Evolutionary conservation across 1,284 basidiomycete genomes (phyloP).

Genomic region (Ustilago vetiveriae): DNA sequence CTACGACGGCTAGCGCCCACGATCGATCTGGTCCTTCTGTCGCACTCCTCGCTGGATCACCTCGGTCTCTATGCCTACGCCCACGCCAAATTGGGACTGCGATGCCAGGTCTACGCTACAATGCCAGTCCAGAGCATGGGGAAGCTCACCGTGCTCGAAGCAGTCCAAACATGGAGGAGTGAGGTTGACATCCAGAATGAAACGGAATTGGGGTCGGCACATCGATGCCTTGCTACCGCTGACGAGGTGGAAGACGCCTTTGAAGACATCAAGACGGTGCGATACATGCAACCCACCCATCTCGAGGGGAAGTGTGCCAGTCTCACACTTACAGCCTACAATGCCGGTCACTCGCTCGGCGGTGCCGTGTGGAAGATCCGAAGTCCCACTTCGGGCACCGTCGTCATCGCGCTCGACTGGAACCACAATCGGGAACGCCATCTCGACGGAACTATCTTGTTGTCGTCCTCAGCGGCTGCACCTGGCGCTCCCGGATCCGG

Average conservation of each 20-base stretch:
- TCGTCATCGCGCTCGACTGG: slow-evolving; percentile 93
- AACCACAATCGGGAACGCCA: slow-evolving; percentile 97
- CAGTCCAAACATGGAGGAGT: slow-evolving; percentile 53
- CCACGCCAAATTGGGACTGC: slow-evolving; percentile 83
- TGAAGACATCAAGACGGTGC: slow-evolving; percentile 86
- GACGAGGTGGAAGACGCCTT: slow-evolving; percentile 94
- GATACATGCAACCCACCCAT: slow-evolving; percentile 95
- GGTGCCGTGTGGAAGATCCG: slow-evolving; percentile 99
- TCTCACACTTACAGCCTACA: slow-evolving; percentile 93
- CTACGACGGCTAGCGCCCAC: slow-evolving; percentile 72
- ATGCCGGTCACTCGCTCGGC: slow-evolving; percentile 93
- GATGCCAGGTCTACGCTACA: slow-evolving; percentile 92
- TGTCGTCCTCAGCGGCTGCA: slow-evolving; percentile 44
- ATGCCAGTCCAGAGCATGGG: slow-evolving; percentile 97
- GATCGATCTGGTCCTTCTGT: slow-evolving; percentile 86
- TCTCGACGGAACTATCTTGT: slow-evolving; percentile 85
- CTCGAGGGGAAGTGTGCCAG: slow-evolving; percentile 77
- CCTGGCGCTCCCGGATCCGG: slow-evolving; percentile 31
- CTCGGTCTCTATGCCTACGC: slow-evolving; percentile 92
- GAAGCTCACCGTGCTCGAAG: slow-evolving; percentile 74
- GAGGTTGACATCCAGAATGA: slow-evolving; percentile 57
- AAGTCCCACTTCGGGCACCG: slow-evolving; percentile 92
- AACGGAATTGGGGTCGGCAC: slow-evolving; percentile 2
- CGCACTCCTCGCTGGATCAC: slow-evolving; percentile 89
- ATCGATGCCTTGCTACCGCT: slow-evolving; percentile 75